These are phyloP conservation scores for Phlebiopsis gigantea DNA, from an alignment of 768 basidiomycete genomes.

Conservation along the genomic window DNA sequence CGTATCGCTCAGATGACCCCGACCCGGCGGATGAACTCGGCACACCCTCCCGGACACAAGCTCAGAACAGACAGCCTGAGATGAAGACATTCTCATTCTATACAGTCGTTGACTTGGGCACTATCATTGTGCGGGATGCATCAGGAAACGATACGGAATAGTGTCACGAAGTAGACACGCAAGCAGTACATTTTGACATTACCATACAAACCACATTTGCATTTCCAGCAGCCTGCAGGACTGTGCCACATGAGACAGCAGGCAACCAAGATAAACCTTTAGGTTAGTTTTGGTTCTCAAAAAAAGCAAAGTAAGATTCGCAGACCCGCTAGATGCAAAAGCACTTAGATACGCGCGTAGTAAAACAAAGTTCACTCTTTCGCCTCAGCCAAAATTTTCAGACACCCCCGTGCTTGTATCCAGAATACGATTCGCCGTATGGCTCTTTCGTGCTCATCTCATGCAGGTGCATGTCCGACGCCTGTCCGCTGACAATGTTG, in stretches of 20 bases:
- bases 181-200: not conserved
- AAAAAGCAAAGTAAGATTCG: not conserved
- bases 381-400: not conserved
- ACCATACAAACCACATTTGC: not conserved
- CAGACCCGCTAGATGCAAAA: not conserved
- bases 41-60: slow-evolving; percentile 29
- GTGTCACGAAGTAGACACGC: not conserved
- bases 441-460: slow-evolving; percentile 10
- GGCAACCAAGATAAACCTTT: too few relatives aligned
- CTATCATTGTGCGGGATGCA: slow-evolving; percentile 7
- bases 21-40: slow-evolving; percentile 54
- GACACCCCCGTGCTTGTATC: not conserved
- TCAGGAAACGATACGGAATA: slow-evolving; percentile 4
- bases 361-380: not conserved
- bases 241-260: not conserved
- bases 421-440: not conserved
- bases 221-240: not conserved
- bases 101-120: slow-evolving; percentile 74
- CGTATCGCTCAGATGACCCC: slow-evolving; percentile 88
- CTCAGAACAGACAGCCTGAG: slow-evolving; percentile 50
- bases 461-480: slow-evolving; percentile 6
- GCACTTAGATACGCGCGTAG: not conserved
- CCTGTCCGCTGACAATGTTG: slow-evolving; percentile 7
- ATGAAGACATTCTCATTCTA: slow-evolving; percentile 90
- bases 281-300: not conserved